These are phyloP conservation scores for Sanghuangporus sanghuang DNA, from an alignment of 1,284 basidiomycete genomes.

Conservation along the genomic window DNA sequence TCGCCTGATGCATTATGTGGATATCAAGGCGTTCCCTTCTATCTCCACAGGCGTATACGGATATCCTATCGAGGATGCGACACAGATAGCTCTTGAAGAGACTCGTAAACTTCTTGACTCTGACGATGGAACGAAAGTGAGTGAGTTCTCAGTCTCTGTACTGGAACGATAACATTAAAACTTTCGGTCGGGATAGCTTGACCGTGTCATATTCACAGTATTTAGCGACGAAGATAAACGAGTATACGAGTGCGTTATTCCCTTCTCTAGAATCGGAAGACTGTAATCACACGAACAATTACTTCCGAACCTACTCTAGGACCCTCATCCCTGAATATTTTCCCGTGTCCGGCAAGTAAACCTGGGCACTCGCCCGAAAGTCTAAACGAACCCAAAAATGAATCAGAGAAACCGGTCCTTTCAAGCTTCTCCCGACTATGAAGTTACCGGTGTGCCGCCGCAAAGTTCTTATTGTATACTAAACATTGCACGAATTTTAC, in stretches of 20 bases:
- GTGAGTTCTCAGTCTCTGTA: constrained; percentile 19
- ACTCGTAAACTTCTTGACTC: constrained; percentile 56
- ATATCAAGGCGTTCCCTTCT: constrained; percentile 66
- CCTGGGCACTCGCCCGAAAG: not conserved
- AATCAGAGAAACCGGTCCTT: not conserved
- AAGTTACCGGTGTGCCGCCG: not conserved
- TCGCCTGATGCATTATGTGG: constrained; percentile 11
- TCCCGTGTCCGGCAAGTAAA: constrained; percentile 27
- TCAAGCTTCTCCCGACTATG: not conserved
- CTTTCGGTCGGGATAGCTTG: constrained; percentile 41
- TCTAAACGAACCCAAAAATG: not conserved
- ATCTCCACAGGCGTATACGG: constrained; percentile 80
- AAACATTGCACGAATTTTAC: not conserved
- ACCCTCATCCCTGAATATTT: constrained; percentile 60
- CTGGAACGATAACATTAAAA: not conserved
- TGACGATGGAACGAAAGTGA: constrained; percentile 46
- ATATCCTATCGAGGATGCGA: constrained; percentile 71
- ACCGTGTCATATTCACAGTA: constrained; percentile 69
- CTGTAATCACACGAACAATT: not conserved
- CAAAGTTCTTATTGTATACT: not conserved
- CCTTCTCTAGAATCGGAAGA: not conserved
- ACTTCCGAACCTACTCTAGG: constrained; percentile 28
- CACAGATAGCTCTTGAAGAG: constrained; percentile 60
- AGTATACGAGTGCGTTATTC: constrained; percentile 54
- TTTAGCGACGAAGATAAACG: constrained; percentile 60